Conservation (phyloP, 495 filamentous ascomycete genomes). For the Aspergillus haitiensis region DNA sequence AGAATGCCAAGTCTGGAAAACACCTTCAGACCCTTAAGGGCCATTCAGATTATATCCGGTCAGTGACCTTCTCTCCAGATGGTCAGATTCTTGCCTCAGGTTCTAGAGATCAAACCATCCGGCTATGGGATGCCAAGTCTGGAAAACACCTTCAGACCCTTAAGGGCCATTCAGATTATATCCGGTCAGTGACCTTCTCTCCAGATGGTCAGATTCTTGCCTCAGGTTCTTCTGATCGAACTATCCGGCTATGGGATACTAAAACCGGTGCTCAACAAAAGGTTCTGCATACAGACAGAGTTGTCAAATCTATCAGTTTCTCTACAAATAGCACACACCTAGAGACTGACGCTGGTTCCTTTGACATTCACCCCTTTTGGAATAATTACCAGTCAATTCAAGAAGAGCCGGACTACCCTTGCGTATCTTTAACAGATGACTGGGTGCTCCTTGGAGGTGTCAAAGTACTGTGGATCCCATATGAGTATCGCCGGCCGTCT, state of each 20-base stretch:
- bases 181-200: constrained; percentile 10
- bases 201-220: constrained; percentile 24
- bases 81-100: constrained; percentile 21
- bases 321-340: constrained; percentile 11
- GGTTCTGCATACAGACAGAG: background rate
- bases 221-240: constrained; percentile 27
- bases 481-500: background rate
- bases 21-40: constrained; percentile 10
- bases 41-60: background rate
- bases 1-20: constrained; percentile 24
- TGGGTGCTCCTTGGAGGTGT: background rate
- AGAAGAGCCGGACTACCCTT: background rate
- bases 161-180: background rate
- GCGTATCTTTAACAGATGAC: background rate
- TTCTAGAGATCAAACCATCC: background rate
- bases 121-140: background rate
- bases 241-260: background rate
- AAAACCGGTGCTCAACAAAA: background rate
- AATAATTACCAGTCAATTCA: background rate
- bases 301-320: constrained; percentile 1
- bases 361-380: background rate
- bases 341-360: background rate
- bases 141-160: background rate
- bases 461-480: background rate
- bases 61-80: constrained; percentile 12